phyloP scores from a whole-genome alignment of 2,329 filamentous ascomycete genomes.

The Fusarium virguliforme region DNA sequence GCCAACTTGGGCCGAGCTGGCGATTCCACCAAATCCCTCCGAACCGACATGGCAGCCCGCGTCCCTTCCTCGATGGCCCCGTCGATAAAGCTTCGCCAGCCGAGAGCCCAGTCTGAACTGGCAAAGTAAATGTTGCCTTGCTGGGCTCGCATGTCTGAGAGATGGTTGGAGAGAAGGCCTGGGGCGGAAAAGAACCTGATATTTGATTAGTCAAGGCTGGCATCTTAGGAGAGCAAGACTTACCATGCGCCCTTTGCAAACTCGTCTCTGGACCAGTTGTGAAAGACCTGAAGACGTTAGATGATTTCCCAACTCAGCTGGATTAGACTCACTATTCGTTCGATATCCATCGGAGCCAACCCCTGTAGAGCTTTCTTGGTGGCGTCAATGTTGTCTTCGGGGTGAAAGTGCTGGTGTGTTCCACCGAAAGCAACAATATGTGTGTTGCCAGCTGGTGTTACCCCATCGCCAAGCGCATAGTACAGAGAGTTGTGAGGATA shows the following conservation, averaged over 20 bases:
- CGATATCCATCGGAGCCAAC: conserved; percentile 54
- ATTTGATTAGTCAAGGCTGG: background rate
- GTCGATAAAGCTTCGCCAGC: conserved; percentile 67
- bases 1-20: background rate
- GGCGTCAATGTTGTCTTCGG: conserved; percentile 58
- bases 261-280: conserved; percentile 66
- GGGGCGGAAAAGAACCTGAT: conserved; percentile 58
- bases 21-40: background rate
- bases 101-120: conserved; percentile 65
- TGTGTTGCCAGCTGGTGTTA: conserved; percentile 62
- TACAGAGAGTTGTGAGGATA: conserved; percentile 62
- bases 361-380: conserved; percentile 55
- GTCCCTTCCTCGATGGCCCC: conserved; percentile 65
- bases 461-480: conserved; percentile 63
- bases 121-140: conserved; percentile 65
- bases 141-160: conserved; percentile 58
- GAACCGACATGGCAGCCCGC: conserved; percentile 47
- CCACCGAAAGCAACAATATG: conserved; percentile 65
- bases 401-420: conserved; percentile 61
- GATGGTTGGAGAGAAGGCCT: conserved; percentile 56
- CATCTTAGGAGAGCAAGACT: background rate
- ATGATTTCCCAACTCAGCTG: rapidly evolving
- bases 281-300: conserved; percentile 57
- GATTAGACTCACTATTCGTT: conserved; percentile 45
- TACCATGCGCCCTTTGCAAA: conserved; percentile 63